phyloP scores from a whole-genome alignment of 108 stramenopile species.

The Skeletonema potamos region DNA sequence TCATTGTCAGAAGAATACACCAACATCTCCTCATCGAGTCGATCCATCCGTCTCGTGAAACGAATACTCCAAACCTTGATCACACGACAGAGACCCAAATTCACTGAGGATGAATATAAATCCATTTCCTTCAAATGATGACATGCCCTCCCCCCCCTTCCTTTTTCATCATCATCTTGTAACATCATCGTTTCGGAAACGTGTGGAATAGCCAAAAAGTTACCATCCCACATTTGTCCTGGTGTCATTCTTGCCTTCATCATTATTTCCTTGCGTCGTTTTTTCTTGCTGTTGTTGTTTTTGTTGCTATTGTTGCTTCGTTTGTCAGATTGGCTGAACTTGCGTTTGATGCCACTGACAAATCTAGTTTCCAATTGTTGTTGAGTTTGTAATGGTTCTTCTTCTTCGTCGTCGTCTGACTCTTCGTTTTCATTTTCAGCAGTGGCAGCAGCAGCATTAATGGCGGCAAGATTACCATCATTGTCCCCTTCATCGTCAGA shows the following conservation, averaged over 20 bases:
- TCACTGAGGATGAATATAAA: slow-evolving; percentile 33
- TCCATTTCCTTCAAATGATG: slow-evolving; percentile 50
- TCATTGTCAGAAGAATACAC: background rate
- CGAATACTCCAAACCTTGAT: slow-evolving; percentile 50
- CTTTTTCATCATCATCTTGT: background rate
- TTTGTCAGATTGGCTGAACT: background rate
- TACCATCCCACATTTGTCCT: slow-evolving; percentile 30
- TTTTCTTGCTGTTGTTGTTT: background rate
- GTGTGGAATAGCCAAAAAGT: slow-evolving; percentile 28
- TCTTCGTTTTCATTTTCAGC: background rate
- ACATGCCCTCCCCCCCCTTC: background rate
- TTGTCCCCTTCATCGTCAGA: slow-evolving; percentile 1
- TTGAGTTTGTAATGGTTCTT: slow-evolving; percentile 28
- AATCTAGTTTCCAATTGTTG: background rate
- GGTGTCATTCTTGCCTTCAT: background rate
- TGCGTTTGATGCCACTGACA: slow-evolving; percentile 24
- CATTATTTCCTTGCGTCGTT: background rate
- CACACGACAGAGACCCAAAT: slow-evolving; percentile 45
- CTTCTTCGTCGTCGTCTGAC: slow-evolving; percentile 2
- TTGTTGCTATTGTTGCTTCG: background rate
- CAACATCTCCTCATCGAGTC: background rate
- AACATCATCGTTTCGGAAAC: slow-evolving; percentile 22
- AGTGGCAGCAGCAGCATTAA: background rate
- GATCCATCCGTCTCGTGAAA: slow-evolving; percentile 44
- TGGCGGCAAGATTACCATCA: slow-evolving; percentile 4